Percentiles rank a stretch among this genome's conserved stretches.
Evolutionary conservation across 495 filamentous ascomycete species (phyloP).

Genomic region (Opeltia flavorubescens): DNA sequence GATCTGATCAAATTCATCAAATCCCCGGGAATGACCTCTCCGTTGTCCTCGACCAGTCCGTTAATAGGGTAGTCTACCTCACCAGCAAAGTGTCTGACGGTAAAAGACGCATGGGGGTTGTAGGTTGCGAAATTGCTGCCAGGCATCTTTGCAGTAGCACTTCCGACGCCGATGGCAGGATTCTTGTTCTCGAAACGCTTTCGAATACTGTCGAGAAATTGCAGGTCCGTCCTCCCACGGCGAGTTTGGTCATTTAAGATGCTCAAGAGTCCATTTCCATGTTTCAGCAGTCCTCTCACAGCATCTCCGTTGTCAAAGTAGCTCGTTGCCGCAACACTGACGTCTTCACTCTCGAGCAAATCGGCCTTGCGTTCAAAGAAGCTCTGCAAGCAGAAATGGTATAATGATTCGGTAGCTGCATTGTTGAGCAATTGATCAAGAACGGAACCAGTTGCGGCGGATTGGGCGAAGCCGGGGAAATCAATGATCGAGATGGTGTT

Average conservation of each 20-base stretch:
- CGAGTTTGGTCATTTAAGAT: constrained; percentile 92
- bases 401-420: constrained; percentile 77
- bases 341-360: constrained; percentile 81
- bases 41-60: constrained; percentile 84
- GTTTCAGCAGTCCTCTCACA: constrained; percentile 77
- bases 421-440: constrained; percentile 93
- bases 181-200: constrained; percentile 93
- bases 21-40: constrained; percentile 88
- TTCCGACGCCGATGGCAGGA: constrained; percentile 66
- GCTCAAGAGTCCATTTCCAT: constrained; percentile 79
- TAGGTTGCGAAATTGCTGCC: constrained; percentile 74
- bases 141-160: constrained; percentile 49
- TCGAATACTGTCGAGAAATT: constrained; percentile 75
- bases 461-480: constrained; percentile 87
- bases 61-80: constrained; percentile 89
- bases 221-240: constrained; percentile 72
- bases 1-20: constrained; percentile 87
- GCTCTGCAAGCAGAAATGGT: constrained; percentile 83
- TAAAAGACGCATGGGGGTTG: constrained; percentile 63
- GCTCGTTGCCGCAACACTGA: constrained; percentile 74
- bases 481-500: constrained; percentile 94
- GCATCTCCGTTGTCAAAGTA: constrained; percentile 97
- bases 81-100: constrained; percentile 86
- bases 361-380: constrained; percentile 93
- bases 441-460: constrained; percentile 63